These are phyloP conservation scores for Neospora caninum DNA, from an alignment of 169 alveolate genomes.

Conservation along the genomic window DNA sequence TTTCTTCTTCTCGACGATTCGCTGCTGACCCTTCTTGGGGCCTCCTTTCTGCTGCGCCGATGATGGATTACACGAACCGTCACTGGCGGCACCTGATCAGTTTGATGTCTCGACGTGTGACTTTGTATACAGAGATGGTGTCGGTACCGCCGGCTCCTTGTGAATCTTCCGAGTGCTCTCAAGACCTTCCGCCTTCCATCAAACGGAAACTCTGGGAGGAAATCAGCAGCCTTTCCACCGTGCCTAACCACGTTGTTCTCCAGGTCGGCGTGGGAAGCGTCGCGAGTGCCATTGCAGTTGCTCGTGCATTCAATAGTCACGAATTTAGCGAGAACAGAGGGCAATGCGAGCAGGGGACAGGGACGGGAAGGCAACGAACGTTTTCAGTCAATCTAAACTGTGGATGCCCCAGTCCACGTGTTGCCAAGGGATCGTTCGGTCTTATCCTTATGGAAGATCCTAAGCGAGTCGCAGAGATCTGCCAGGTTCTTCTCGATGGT, in stretches of 20 bases:
- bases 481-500: background rate
- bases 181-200: background rate
- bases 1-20: background rate
- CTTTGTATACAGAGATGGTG: slow-evolving; percentile 42
- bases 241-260: background rate
- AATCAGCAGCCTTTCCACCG: background rate
- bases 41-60: slow-evolving; percentile 19
- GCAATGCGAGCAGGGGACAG: background rate
- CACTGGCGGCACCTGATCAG: slow-evolving; percentile 21
- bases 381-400: slow-evolving; percentile 15
- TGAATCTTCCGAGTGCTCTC: background rate
- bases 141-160: background rate
- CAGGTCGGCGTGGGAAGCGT: background rate
- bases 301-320: background rate
- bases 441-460: slow-evolving; percentile 6
- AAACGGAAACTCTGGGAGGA: background rate
- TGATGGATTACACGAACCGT: slow-evolving; percentile 22
- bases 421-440: slow-evolving; percentile 38
- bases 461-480: background rate
- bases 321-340: background rate
- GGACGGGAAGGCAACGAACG: background rate
- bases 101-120: background rate
- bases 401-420: slow-evolving; percentile 41
- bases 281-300: background rate
- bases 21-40: background rate